These are phyloP conservation scores for Aspergillus wentii DNA, from an alignment of 495 filamentous ascomycete species.

Conservation along the genomic window DNA sequence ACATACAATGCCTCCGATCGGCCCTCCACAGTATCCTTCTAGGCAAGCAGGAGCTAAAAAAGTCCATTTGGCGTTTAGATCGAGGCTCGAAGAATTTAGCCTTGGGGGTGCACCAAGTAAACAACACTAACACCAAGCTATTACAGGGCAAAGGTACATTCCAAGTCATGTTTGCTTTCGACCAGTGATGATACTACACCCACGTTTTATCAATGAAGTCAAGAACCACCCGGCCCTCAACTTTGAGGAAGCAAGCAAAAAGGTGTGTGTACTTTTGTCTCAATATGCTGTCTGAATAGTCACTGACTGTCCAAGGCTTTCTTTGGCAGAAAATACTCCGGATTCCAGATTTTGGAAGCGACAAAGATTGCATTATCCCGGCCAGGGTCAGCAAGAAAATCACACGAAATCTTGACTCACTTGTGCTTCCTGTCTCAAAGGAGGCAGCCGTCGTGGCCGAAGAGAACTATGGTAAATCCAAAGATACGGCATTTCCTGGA, in stretches of 20 bases:
- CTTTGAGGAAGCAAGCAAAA: slow-evolving; percentile 35
- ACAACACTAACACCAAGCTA: no score
- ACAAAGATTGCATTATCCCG: slow-evolving; percentile 22
- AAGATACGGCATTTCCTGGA: slow-evolving; percentile 21
- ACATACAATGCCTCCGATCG: no score
- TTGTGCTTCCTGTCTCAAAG: slow-evolving; percentile 36
- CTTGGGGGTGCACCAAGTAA: no score
- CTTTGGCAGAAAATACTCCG: slow-evolving; percentile 35
- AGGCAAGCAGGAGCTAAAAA: no score
- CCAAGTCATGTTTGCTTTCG: slow-evolving; percentile 29
- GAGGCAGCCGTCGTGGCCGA: slow-evolving; percentile 34
- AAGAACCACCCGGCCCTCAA: slow-evolving; percentile 36
- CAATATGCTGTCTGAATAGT: no score
- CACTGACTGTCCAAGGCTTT: slow-evolving; percentile 27
- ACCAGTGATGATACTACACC: slow-evolving; percentile 39
- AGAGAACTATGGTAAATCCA: slow-evolving; percentile 30
- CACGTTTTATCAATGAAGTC: slow-evolving; percentile 44
- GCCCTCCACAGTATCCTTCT: no score
- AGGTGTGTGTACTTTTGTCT: slow-evolving; percentile 27
- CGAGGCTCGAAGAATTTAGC: no score
- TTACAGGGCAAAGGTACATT: slow-evolving; percentile 29
- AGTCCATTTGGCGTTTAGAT: no score
- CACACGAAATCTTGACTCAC: slow-evolving; percentile 40
- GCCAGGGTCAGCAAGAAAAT: slow-evolving; percentile 42
- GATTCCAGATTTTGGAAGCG: slow-evolving; percentile 41